Conservation (phyloP, 495 filamentous ascomycete genomes). For the Trichocladium uniseriatum region DNA sequence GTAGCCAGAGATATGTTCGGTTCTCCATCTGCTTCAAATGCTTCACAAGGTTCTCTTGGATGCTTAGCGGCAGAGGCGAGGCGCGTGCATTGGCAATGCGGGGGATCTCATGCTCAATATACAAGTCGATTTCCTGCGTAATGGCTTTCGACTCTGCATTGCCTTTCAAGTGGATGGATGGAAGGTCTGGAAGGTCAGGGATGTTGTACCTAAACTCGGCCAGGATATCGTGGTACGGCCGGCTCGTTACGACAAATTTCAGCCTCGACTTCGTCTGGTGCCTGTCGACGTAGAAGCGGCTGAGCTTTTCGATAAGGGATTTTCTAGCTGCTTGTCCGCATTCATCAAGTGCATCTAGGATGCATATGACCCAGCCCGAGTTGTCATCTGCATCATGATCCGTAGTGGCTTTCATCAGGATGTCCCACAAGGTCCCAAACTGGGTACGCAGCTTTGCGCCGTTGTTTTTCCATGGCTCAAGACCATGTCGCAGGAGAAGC, state of each 20-base stretch:
- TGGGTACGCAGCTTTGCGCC: too few relatives aligned
- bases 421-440: too few relatives aligned
- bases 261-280: constrained; percentile 15
- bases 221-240: constrained; percentile 36
- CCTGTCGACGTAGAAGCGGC: constrained; percentile 10
- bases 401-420: too few relatives aligned
- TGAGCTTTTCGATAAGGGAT: constrained; percentile 7
- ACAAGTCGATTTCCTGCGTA: constrained; percentile 12
- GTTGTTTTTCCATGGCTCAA: too few relatives aligned
- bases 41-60: not conserved
- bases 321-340: too few relatives aligned
- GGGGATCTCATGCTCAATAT: too few relatives aligned
- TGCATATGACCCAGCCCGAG: constrained; percentile 39
- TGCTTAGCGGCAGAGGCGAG: too few relatives aligned
- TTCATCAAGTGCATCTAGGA: constrained; percentile 44
- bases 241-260: constrained; percentile 44
- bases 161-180: constrained; percentile 32
- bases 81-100: too few relatives aligned
- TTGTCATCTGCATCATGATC: not conserved
- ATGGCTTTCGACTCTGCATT: constrained; percentile 3
- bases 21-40: not conserved
- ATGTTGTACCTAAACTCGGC: constrained; percentile 23
- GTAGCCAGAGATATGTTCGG: constrained; percentile 13
- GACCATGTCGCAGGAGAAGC: constrained; percentile 29
- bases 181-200: constrained; percentile 15